Base-by-base conservation (phyloP, 805 yeast species). In the Candida incommunis region DNA sequence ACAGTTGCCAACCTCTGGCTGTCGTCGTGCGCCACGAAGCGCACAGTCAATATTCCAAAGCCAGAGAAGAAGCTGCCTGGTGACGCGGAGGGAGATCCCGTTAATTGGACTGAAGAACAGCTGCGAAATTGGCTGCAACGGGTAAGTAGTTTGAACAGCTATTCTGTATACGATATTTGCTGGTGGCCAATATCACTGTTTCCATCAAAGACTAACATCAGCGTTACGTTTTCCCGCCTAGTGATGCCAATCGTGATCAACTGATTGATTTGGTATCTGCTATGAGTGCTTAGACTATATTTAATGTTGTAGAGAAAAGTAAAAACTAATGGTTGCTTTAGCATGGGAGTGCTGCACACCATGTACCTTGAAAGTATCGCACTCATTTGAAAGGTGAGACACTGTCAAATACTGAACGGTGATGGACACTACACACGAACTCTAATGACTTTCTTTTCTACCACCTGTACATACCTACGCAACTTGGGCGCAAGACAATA, bases 161-260 rank as follows among this genome's bases (percentile, higher is more conserved):
- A 7, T 31, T 31, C n/a, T 31, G 18, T 25, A 25, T 7, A 25
- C 27, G 7, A 25, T 25, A n/a, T n/a, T n/a, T n/a, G n/a, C n/a
- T n/a, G n/a, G n/a, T n/a, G n/a, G n/a, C n/a, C n/a, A n/a, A n/a
- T n/a, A n/a, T n/a, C n/a, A n/a, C n/a, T n/a, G n/a, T n/a, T n/a
- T n/a, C n/a, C n/a, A n/a, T n/a, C n/a, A n/a, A n/a, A n/a, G n/a
- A n/a, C n/a, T n/a, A n/a, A n/a, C n/a, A n/a, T 18, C 24, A 52
- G 53, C 46, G 57, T 25, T 48, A 43, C 29, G 45, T 52, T 2
- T 48, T 27, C 41, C 57, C 57, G 18, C 49, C 55, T 4, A 50
- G 46, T 15, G 50, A 50, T 31, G 42, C 48, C 13, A 15, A 45
- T 23, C 50, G 47, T 34, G 48, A 44, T 9, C 45, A 52, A 22